Evolutionary conservation across 257 asterid genomes (phyloP).

Genomic region (Lavandula angustifolia): DNA sequence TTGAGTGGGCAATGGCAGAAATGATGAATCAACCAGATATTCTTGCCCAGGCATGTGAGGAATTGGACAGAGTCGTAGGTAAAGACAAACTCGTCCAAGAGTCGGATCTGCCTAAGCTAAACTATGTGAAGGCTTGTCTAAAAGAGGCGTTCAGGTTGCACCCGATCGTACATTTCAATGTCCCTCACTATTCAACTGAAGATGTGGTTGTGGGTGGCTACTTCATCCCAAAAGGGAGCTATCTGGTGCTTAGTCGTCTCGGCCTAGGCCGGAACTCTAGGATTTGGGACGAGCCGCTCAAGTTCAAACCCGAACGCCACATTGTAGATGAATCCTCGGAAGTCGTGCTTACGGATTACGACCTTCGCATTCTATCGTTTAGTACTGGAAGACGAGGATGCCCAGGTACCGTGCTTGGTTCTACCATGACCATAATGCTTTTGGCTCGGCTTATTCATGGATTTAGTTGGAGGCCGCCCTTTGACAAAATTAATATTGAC

Average conservation of each 20-base stretch:
- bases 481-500: not conserved
- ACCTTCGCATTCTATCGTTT: slow-evolving; percentile 30
- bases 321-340: not conserved
- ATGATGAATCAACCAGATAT: slow-evolving; percentile 36
- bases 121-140: slow-evolving; percentile 28
- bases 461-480: slow-evolving; percentile 6
- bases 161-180: slow-evolving; percentile 28
- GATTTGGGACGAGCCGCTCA: slow-evolving; percentile 36
- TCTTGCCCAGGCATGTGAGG: slow-evolving; percentile 19
- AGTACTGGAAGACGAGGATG: slow-evolving; percentile 44
- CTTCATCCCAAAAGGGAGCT: slow-evolving; percentile 42
- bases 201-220: slow-evolving; percentile 35
- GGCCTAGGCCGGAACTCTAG: slow-evolving; percentile 45
- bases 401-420: slow-evolving; percentile 12
- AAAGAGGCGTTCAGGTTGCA: slow-evolving; percentile 37
- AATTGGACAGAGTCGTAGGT: slow-evolving; percentile 32
- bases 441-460: slow-evolving; percentile 33
- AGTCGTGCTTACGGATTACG: slow-evolving; percentile 23
- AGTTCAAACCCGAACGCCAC: slow-evolving; percentile 37
- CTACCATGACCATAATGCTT: too few relatives aligned
- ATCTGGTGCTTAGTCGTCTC: slow-evolving; percentile 32
- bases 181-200: slow-evolving; percentile 29
- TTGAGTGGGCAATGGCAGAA: slow-evolving; percentile 34
- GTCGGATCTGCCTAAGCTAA: slow-evolving; percentile 33
- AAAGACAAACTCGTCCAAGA: slow-evolving; percentile 30